These are phyloP conservation scores for Aspergillus novoparasiticus DNA, from an alignment of 2,329 filamentous ascomycete genomes.

Conservation along the genomic window DNA sequence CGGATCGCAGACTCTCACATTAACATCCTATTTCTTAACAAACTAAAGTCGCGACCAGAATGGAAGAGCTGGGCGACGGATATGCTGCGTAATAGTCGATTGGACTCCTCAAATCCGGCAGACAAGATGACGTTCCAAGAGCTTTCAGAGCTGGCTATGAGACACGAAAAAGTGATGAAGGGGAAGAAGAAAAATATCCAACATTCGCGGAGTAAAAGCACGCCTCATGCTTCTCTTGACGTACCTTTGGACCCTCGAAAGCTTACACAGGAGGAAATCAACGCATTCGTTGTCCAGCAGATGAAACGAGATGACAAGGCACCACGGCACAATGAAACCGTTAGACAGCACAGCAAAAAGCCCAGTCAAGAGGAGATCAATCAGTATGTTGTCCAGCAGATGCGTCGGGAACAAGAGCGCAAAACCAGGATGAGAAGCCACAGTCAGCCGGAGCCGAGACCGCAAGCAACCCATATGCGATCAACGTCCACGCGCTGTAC, in stretches of 20 bases:
- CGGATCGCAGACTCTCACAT: conserved; percentile 28
- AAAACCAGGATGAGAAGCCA: conserved; percentile 21
- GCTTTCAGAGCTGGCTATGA: conserved; percentile 24
- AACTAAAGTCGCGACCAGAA: conserved; percentile 26
- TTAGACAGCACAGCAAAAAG: conserved; percentile 23
- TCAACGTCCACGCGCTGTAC: conserved; percentile 19
- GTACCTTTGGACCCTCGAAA: conserved; percentile 7
- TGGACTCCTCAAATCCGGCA: conserved; percentile 20
- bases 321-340: conserved; percentile 5
- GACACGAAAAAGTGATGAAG: conserved; percentile 22
- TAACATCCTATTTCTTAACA: conserved; percentile 29
- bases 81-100: conserved; percentile 29
- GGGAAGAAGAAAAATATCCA: background rate
- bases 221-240: background rate
- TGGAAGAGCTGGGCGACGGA: conserved; percentile 29
- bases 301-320: conserved; percentile 22
- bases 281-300: conserved; percentile 28
- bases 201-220: conserved; percentile 2
- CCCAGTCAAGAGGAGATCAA: conserved; percentile 35
- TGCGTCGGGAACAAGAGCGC: conserved; percentile 28
- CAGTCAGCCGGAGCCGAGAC: conserved; percentile 24
- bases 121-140: conserved; percentile 27
- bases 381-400: conserved; percentile 31
- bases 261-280: conserved; percentile 31
- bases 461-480: conserved; percentile 1